Percentiles rank a stretch among this genome's conserved stretches.
phyloP scores from a whole-genome alignment of 345 rosid genomes.

The Hibiscus syriacus region DNA sequence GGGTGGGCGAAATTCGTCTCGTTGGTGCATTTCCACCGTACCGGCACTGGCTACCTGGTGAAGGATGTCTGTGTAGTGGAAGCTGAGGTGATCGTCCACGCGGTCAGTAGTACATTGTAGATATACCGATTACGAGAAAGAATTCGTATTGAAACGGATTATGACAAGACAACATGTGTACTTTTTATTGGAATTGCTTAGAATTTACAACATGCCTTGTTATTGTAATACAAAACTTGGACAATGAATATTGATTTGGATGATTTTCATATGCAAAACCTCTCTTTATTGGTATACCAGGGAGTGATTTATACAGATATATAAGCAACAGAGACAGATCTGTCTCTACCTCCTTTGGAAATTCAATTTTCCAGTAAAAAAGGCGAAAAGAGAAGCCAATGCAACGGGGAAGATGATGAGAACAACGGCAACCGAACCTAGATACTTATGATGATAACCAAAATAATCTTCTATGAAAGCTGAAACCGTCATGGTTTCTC shows the following conservation, averaged over 20 bases:
- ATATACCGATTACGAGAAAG: background rate
- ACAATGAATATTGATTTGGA: background rate
- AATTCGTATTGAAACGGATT: background rate
- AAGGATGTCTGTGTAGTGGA: constrained; percentile 27
- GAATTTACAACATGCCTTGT: background rate
- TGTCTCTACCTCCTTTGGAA: constrained; percentile 4
- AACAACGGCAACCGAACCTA: background rate
- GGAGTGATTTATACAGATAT: background rate
- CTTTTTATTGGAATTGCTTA: background rate
- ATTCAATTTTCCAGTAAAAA: background rate
- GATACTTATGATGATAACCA: constrained; percentile 8
- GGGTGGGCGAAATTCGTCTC: constrained; percentile 32
- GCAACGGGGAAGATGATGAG: background rate
- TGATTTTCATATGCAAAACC: background rate
- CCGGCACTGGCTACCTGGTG: constrained; percentile 15
- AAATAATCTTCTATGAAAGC: constrained; percentile 16
- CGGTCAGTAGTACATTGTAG: constrained; percentile 17
- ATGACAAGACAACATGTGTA: background rate
- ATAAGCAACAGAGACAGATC: background rate
- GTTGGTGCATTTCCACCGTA: constrained; percentile 3
- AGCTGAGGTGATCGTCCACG: constrained; percentile 31
- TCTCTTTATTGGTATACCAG: background rate
- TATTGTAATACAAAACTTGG: background rate
- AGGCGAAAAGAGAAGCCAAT: constrained; percentile 5
- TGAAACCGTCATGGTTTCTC: background rate